Evolutionary conservation across 768 basidiomycete genomes (phyloP), one percentile per base, ranked within the genome.

Genomic region (Tephrocybe sp.): DNA sequence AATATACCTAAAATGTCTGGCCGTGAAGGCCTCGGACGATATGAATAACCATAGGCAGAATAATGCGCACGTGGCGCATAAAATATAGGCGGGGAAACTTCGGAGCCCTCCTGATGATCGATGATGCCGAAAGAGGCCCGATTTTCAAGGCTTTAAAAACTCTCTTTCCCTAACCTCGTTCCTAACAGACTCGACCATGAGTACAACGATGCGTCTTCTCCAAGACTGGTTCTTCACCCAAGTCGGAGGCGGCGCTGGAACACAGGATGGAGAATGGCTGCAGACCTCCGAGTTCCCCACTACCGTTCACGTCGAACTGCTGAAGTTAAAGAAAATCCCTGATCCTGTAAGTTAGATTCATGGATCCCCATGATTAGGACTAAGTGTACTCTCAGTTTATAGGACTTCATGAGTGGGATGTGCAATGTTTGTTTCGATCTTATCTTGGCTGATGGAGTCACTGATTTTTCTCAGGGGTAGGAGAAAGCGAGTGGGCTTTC

Each of bases 401-500:
- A 36, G 89, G 86, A 9, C 69, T 92, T 51, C 77, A 87, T 53
- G 94, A 96, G 64, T 92, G 87, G 85, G 87, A 93, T 58, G 86
- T 92, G 12, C 94, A 96, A 71, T 95, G 92, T 92, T 54, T 58
- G 82, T 64, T 3, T 34, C 9, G n/a, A 24, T 5, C 36, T 32
- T 8, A 8, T 27, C 7, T 31, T 15, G 31, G 19, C 24, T 34
- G n/a, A 30, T 22, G 47, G 42, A 25, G 31, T 52, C 16, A 34
- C 24, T 31, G 32, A 25, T 35, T 42, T 15, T 35, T 21, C 31
- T 27, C 51, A 95, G 92, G 94, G 95, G 74, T 97, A 31, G 92
- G 91, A 27, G 94, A 97, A 64, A 75, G 78, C 8, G 79, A 85
- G 28, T 97, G 95, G 95, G 72, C 75, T 16, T 98, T 96, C 75